Conservation (phyloP, 2,329 filamentous ascomycete genomes). For the Paradendryphiella salina region DNA sequence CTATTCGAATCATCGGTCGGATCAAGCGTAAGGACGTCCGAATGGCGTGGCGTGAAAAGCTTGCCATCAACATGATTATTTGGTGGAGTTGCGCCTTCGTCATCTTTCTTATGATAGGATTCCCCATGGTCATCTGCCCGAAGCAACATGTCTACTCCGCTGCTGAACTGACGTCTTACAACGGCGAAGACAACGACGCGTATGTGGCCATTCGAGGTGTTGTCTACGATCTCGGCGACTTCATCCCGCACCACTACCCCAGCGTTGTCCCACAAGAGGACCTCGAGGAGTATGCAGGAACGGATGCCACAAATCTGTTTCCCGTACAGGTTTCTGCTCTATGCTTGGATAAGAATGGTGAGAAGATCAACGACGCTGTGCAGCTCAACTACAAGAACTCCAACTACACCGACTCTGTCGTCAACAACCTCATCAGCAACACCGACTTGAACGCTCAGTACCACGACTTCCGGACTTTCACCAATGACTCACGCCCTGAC, state of each 20-base stretch:
- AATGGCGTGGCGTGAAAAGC: constrained; percentile 92
- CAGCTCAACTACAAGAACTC: constrained; percentile 78
- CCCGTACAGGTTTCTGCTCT: constrained; percentile 92
- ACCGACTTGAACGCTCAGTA: constrained; percentile 76
- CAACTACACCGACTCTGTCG: constrained; percentile 67
- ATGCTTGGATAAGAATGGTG: constrained; percentile 74
- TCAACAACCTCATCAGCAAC: constrained; percentile 64
- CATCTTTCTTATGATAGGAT: constrained; percentile 86
- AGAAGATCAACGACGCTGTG: constrained; percentile 68
- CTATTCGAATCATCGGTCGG: constrained; percentile 73
- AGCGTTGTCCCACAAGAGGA: constrained; percentile 62
- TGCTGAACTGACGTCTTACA: constrained; percentile 70
- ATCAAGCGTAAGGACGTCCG: constrained; percentile 94
- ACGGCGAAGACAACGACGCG: constrained; percentile 69
- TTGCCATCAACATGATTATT: constrained; percentile 97
- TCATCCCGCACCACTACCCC: constrained; percentile 78
- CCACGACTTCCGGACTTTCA: constrained; percentile 89
- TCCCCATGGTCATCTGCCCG: constrained; percentile 87
- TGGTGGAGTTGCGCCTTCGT: constrained; percentile 80
- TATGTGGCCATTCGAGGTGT: constrained; percentile 85
- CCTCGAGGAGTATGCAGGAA: constrained; percentile 79
- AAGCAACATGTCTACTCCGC: constrained; percentile 85
- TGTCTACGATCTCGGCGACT: constrained; percentile 80
- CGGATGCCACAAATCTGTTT: constrained; percentile 86
- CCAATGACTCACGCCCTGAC: constrained; percentile 78